phyloP scores from a whole-genome alignment of 345 rosid species.

The Triadica sebifera region DNA sequence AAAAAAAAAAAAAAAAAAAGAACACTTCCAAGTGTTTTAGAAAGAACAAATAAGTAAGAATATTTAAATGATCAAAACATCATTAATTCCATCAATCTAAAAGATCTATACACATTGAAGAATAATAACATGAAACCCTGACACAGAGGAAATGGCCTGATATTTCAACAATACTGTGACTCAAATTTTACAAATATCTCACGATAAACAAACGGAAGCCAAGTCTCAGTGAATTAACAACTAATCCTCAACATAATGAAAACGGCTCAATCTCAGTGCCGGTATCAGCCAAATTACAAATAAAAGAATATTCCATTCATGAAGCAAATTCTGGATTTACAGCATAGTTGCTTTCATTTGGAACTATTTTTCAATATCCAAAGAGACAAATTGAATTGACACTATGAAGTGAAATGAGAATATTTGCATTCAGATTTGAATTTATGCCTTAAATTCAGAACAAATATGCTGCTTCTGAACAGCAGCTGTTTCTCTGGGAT shows the following conservation, averaged over 20 bases:
- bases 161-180: neutral
- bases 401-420: neutral
- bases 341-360: neutral
- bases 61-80: too few species aligned
- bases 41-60: too few species aligned
- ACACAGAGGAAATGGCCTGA: too few species aligned
- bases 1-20: too few species aligned
- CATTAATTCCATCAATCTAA: too few species aligned
- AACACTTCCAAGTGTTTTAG: too few species aligned
- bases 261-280: neutral
- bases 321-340: constrained; percentile 10
- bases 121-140: too few species aligned
- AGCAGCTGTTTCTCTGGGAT: constrained; percentile 5
- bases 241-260: neutral
- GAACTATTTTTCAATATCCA: neutral
- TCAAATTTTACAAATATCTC: neutral
- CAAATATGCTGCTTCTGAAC: neutral
- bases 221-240: too few species aligned
- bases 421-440: constrained; percentile 11
- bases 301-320: constrained; percentile 32
- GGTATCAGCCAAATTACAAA: constrained; percentile 7
- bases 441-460: constrained; percentile 6
- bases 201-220: neutral
- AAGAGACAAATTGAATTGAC: neutral
- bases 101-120: too few species aligned